Evolutionary conservation across 2,329 filamentous ascomycete species (phyloP), one percentile per base, ranked within the genome.

Genomic region (Penicillium sp.): DNA sequence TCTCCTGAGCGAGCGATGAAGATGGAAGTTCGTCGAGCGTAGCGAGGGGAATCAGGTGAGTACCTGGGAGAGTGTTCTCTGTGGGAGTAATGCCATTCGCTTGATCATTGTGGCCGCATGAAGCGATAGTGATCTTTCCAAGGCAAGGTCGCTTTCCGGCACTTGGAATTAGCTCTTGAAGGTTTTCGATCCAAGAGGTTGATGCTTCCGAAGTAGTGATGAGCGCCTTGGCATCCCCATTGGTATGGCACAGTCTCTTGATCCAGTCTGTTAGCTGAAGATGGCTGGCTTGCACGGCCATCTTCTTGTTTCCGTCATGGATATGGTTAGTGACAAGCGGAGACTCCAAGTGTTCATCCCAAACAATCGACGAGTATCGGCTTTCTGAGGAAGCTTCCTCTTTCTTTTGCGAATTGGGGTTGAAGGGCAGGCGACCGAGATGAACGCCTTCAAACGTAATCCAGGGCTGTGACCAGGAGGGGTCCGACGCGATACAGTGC

Each of bases 361-460:
- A 62, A n/a, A 57, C 45, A 48, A 62, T 55, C 1, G 59, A 59
- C 1, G 59, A 61, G 18, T 61, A 61, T 29, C 57, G 50, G 34
- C 50, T 59, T 5, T 52, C 45, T 1, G 47, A 49, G 6, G 35
- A 16, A 1, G 29, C 14, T 38, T 59, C 47, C n/a, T 57, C 50
- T 18, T 54, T 35, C 34, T 59, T 61, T 26, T 52, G 53, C 2
- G 50, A 49, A 24, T 57, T 58, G 6, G 59, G 40, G 31, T 61
- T 57, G 56, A 61, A 58, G 11, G 62, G 61, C 31, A 65, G 58
- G 14, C 50, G 58, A 7, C 62, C 62, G 6, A 65, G 60, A 16
- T 56, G 60, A n/a, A 65, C 58, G 31, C 63, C 63, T 37, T 64
- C 55, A 10, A 64, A 61, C 2, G 56, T 56, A 6, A 65, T 58